Base-by-base conservation (phyloP, 176 grass and related monocot species). In the Neostapfia colusana region DNA sequence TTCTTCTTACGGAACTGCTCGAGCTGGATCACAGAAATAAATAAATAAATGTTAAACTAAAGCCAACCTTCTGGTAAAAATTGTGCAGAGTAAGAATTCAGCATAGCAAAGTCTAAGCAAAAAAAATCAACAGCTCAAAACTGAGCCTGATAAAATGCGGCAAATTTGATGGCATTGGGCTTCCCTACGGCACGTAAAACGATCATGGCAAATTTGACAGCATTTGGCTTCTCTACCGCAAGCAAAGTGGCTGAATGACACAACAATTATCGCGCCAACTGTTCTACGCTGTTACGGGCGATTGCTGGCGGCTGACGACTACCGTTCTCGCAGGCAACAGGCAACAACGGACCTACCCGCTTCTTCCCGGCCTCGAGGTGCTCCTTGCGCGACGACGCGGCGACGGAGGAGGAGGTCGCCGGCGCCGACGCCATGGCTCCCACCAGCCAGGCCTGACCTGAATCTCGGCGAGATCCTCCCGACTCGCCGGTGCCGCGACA, bases 281-380 rank as follows among this genome's bases (percentile, higher is more conserved):
- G 17, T 7, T 18, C 45, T 81, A 20, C 16, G n/a, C 8, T 14
- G 18, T 24, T 58, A 13, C 14, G 48, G 51, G 6, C 79, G n/a
- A 58, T 49, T 58, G 66, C 21, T 2, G 5, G 59, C 0, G 14
- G 13, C n/a, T 20, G 15, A 65, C 15, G 2, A 55, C 65, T 58
- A 57, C 67, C 63, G 49, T 25, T 51, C 23, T 44, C 11, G 45
- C 27, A 86, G 79, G 21, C 60, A 44, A 70, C 51, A 35, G 20
- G 56, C 28, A 67, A 68, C 54, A 62, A 40, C 79, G 42, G 26
- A 66, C 61, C 26, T 87, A 99, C 96, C 89, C 75, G 82, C 64
- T 99, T 99, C 92, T 99, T 99, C 66, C 96, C 96, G 43, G 92
- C 81, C 80, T 95, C 92, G 54, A 95, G 92, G 70, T 95, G 90